These are phyloP conservation scores for Iris macrosiphon DNA, from an alignment of 106 monocot genomes.

Conservation along the genomic window DNA sequence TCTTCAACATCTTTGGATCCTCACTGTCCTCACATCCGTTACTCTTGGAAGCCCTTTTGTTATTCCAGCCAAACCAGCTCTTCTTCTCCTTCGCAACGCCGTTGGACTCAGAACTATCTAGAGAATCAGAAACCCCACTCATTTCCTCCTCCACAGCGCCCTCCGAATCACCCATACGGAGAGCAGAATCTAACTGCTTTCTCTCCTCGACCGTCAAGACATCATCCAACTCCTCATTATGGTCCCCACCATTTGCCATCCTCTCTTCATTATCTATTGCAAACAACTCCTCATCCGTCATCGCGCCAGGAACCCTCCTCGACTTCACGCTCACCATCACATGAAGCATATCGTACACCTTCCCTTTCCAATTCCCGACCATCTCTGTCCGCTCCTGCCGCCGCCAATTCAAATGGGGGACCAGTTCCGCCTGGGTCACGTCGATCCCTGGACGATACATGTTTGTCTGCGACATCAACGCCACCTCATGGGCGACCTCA, in stretches of 20 bases:
- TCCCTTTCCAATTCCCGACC: slow-evolving; percentile 89
- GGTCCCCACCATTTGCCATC: slow-evolving; percentile 25
- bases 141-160: slow-evolving; percentile 42
- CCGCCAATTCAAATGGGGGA: slow-evolving; percentile 90
- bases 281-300: slow-evolving; percentile 93
- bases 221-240: slow-evolving; percentile 62
- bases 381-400: slow-evolving; percentile 79
- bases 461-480: slow-evolving; percentile 92
- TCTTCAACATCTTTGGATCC: slow-evolving; percentile 26
- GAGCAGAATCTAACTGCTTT: slow-evolving; percentile 77
- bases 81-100: slow-evolving; percentile 56
- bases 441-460: slow-evolving; percentile 97
- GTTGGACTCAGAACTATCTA: slow-evolving; percentile 28
- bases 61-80: slow-evolving; percentile 78
- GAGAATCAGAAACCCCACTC: slow-evolving; percentile 13
- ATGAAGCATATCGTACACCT: slow-evolving; percentile 90
- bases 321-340: slow-evolving; percentile 93
- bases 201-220: slow-evolving; percentile 86
- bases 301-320: slow-evolving; percentile 86
- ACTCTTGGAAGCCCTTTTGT: slow-evolving; percentile 37
- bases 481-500: slow-evolving; percentile 92
- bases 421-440: slow-evolving; percentile 85
- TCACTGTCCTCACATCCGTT: slow-evolving; percentile 34
- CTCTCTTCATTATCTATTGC: slow-evolving; percentile 51
- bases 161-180: slow-evolving; percentile 49